Conservation (phyloP, 495 filamentous ascomycete species). For the Xylaria telfairii region DNA sequence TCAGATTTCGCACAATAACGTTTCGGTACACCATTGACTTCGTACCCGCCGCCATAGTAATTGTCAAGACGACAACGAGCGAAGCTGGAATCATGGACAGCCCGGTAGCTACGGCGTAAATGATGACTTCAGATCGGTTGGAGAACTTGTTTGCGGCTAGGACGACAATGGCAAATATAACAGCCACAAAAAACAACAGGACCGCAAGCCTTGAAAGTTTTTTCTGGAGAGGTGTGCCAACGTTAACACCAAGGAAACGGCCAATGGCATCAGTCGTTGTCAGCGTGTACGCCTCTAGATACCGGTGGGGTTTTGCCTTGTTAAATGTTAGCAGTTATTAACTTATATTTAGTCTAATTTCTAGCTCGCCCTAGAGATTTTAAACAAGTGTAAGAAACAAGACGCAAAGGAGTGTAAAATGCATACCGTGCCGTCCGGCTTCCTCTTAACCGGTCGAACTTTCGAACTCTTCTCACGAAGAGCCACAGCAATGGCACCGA, state of each 20-base stretch:
- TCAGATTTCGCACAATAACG: conserved; percentile 59
- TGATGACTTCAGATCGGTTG: conserved; percentile 51
- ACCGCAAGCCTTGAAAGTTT: conserved; percentile 59
- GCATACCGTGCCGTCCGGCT: conserved; percentile 58
- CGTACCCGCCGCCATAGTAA: conserved; percentile 61
- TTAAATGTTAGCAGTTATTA: too few species aligned
- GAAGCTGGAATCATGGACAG: conserved; percentile 63
- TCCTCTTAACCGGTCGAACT: conserved; percentile 63
- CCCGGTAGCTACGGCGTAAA: conserved; percentile 65
- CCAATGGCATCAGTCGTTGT: conserved; percentile 71
- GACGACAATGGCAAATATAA: conserved; percentile 59
- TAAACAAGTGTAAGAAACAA: too few species aligned
- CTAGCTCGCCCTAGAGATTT: too few species aligned
- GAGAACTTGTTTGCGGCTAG: conserved; percentile 56
- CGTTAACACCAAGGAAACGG: conserved; percentile 70
- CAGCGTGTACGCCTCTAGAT: conserved; percentile 71
- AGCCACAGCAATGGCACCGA: conserved; percentile 54
- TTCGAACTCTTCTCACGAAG: conserved; percentile 50
- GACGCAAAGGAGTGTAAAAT: too few species aligned
- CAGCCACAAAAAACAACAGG: conserved; percentile 54
- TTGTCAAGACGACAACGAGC: conserved; percentile 60
- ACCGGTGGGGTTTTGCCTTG: conserved; percentile 69
- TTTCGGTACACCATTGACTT: conserved; percentile 57
- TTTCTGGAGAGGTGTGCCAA: conserved; percentile 60
- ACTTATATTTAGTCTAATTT: too few species aligned